phyloP scores from a whole-genome alignment of 2,329 filamentous ascomycete genomes.

The Talaromyces sp. region DNA sequence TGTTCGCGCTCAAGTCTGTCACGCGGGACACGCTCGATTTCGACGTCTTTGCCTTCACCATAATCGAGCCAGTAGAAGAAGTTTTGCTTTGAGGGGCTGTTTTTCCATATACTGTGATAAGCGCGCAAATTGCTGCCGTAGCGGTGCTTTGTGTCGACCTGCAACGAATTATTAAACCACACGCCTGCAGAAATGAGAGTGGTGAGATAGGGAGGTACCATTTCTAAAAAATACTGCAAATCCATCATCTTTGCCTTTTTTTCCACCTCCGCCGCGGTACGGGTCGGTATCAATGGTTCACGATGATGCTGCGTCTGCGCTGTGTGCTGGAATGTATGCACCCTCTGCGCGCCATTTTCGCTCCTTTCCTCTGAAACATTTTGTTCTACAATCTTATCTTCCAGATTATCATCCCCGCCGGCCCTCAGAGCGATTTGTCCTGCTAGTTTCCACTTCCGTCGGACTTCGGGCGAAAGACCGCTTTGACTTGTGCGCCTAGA shows the following conservation, averaged over 20 bases:
- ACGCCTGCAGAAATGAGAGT: no score
- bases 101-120: conserved; percentile 84
- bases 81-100: conserved; percentile 71
- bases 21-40: conserved; percentile 69
- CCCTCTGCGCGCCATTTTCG: conserved; percentile 22
- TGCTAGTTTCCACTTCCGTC: conserved; percentile 71
- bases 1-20: conserved; percentile 72
- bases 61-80: conserved; percentile 94
- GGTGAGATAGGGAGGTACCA: neutral
- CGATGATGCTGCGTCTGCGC: conserved; percentile 23
- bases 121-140: conserved; percentile 78
- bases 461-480: conserved; percentile 46
- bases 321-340: conserved; percentile 3
- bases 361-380: conserved; percentile 26
- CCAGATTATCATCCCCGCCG: conserved; percentile 60
- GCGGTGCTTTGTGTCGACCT: conserved; percentile 69
- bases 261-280: conserved; percentile 12
- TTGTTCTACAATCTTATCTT: conserved; percentile 47
- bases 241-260: conserved; percentile 76
- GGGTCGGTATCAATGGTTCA: conserved; percentile 27
- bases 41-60: conserved; percentile 68
- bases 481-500: conserved; percentile 17
- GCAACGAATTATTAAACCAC: conserved; percentile 55
- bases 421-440: conserved; percentile 69
- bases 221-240: conserved; percentile 74